phyloP scores from a whole-genome alignment of 108 stramenopile genomes.

The Epipyxis sp. region DNA sequence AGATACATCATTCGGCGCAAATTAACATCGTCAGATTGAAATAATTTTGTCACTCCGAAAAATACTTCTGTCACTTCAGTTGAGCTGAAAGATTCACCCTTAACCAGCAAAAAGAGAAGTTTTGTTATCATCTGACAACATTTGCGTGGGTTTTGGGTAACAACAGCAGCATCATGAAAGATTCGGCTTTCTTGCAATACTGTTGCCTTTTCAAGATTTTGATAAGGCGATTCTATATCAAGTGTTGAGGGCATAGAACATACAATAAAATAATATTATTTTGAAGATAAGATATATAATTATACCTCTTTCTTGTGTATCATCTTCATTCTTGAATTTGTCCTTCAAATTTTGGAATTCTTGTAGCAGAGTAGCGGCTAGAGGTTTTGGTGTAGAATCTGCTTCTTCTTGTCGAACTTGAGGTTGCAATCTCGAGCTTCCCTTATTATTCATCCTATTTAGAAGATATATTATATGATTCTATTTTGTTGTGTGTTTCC shows the following conservation, averaged over 20 bases:
- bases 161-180: constrained; percentile 90
- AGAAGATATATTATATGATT: no score
- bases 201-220: constrained; percentile 90
- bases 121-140: constrained; percentile 99
- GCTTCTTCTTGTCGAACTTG: neutral
- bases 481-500: no score
- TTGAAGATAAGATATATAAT: neutral
- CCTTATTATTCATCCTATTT: no score
- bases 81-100: constrained; percentile 53
- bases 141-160: constrained; percentile 86
- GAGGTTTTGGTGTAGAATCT: neutral
- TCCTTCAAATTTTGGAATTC: constrained; percentile 57
- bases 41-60: constrained; percentile 99
- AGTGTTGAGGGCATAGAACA: neutral
- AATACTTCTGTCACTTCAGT: constrained; percentile 81
- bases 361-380: constrained; percentile 40
- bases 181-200: constrained; percentile 96
- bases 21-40: constrained; percentile 73
- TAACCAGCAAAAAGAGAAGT: constrained; percentile 67
- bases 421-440: no score
- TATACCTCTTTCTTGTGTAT: neutral
- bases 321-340: constrained; percentile 60
- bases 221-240: constrained; percentile 62
- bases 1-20: constrained; percentile 59
- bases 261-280: constrained; percentile 38